Evolutionary conservation across 768 basidiomycete species (phyloP).

Genomic region (Butyriboletus loyo): DNA sequence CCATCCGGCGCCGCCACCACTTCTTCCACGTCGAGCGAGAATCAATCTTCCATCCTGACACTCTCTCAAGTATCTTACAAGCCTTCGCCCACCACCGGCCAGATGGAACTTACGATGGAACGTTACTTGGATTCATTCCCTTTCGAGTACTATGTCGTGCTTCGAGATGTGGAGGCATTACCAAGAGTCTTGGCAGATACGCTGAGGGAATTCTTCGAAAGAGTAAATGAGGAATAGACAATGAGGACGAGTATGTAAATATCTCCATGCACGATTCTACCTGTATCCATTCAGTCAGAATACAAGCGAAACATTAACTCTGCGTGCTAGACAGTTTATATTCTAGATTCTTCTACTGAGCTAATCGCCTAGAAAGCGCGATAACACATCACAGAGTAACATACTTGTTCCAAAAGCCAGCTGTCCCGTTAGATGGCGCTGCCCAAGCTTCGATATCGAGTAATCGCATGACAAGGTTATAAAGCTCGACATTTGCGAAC

Average conservation of each 20-base stretch:
- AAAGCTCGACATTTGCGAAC: conserved; percentile 86
- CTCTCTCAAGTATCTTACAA: conserved; percentile 93
- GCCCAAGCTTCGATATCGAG: conserved; percentile 57
- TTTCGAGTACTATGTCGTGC: conserved; percentile 95
- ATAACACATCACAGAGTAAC: conserved; percentile 31
- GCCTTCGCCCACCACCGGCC: conserved; percentile 43
- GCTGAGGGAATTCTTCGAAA: conserved; percentile 88
- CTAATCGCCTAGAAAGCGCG: background rate
- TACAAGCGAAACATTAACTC: conserved; percentile 1
- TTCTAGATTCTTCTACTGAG: background rate
- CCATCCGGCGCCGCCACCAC: conserved; percentile 8
- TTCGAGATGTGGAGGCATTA: conserved; percentile 85
- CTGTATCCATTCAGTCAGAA: background rate
- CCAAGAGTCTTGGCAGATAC: conserved; percentile 88
- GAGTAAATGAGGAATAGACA: conserved; percentile 61
- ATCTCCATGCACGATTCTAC: too few relatives aligned
- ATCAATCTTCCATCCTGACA: conserved; percentile 79
- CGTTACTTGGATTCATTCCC: conserved; percentile 96
- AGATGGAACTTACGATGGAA: conserved; percentile 82
- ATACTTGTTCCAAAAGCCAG: conserved; percentile 81
- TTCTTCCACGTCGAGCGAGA: conserved; percentile 14
- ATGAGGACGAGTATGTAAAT: background rate
- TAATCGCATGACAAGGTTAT: conserved; percentile 75
- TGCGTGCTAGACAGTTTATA: background rate
- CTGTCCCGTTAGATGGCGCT: conserved; percentile 72